Conservation (phyloP, 768 basidiomycete genomes). For the Tephrocybe sp. region DNA sequence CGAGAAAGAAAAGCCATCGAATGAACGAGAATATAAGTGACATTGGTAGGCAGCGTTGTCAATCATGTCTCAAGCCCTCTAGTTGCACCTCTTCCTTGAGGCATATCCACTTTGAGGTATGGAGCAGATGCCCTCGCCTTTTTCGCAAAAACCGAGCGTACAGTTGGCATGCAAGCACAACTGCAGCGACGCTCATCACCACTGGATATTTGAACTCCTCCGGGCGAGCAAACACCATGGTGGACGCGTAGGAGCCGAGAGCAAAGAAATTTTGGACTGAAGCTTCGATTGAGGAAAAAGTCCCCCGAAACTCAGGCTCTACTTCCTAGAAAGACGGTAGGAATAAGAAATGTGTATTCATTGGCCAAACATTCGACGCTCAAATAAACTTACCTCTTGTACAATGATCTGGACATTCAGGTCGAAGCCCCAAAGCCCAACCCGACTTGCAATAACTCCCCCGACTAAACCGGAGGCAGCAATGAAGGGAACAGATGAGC, state of each 20-base stretch:
- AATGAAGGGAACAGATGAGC: conserved; percentile 4
- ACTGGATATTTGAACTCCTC: conserved; percentile 26
- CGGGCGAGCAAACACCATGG: conserved; percentile 22
- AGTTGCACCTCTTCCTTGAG: not conserved
- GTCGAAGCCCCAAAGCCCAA: conserved; percentile 29
- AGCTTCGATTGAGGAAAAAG: conserved; percentile 25
- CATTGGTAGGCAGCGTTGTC: no score
- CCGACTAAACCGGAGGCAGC: conserved; percentile 19
- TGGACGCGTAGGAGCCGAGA: conserved; percentile 22
- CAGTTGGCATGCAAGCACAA: conserved; percentile 14
- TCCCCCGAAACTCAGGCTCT: conserved; percentile 16
- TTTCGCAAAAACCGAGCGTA: conserved; percentile 21
- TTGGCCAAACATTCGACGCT: no score
- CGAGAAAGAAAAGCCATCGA: no score
- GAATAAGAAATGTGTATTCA: not conserved
- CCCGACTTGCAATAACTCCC: conserved; percentile 22
- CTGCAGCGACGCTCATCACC: conserved; percentile 16
- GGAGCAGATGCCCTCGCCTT: conserved; percentile 23
- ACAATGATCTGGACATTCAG: conserved; percentile 24
- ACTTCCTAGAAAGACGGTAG: conserved; percentile 16
- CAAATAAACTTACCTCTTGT: conserved; percentile 21
- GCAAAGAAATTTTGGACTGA: conserved; percentile 26
- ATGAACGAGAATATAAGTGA: no score
- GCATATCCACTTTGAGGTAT: conserved; percentile 11
- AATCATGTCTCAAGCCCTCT: not conserved